A percentile compares a stretch with the other conserved stretches of the same genome.
These are phyloP conservation scores for Discostella stelligeroides DNA, from an alignment of 108 stramenopile genomes.

Conservation along the genomic window DNA sequence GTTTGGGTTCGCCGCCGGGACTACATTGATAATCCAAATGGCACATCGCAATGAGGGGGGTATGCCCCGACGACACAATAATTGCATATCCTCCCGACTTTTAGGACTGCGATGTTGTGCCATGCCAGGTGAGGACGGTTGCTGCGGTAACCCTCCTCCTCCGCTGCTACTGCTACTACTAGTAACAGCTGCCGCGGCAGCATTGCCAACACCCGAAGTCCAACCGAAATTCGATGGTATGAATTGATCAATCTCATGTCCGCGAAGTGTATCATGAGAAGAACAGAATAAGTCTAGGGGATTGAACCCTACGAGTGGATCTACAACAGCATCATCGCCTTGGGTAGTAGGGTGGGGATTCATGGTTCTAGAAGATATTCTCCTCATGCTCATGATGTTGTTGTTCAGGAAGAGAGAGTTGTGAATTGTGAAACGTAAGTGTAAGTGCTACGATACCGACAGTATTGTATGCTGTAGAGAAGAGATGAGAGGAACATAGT, in stretches of 20 bases:
- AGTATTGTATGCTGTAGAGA: too few species aligned
- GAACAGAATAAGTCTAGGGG: constrained; percentile 41
- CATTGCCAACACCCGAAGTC: constrained; percentile 17
- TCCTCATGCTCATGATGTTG: background rate
- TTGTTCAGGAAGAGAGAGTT: too few species aligned
- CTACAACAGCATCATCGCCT: constrained; percentile 7
- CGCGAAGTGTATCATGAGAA: constrained; percentile 33
- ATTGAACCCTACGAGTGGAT: constrained; percentile 20
- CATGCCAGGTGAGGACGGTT: background rate
- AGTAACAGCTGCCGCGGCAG: background rate
- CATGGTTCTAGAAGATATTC: background rate
- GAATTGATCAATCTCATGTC: constrained; percentile 19
- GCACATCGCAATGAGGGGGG: constrained; percentile 45
- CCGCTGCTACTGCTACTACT: background rate
- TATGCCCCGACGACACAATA: constrained; percentile 35
- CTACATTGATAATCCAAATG: constrained; percentile 45
- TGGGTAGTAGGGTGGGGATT: constrained; percentile 8
- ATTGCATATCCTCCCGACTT: constrained; percentile 27
- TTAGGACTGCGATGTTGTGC: background rate
- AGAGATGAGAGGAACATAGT: too few species aligned
- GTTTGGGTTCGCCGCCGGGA: constrained; percentile 29
- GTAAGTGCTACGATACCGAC: too few species aligned
- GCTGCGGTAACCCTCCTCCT: too few species aligned
- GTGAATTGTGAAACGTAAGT: too few species aligned
- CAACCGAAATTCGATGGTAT: constrained; percentile 30